Evolutionary conservation across 257 asterid genomes (phyloP), one percentile per base, ranked within the genome.

Genomic region (Solanum bukasovii): DNA sequence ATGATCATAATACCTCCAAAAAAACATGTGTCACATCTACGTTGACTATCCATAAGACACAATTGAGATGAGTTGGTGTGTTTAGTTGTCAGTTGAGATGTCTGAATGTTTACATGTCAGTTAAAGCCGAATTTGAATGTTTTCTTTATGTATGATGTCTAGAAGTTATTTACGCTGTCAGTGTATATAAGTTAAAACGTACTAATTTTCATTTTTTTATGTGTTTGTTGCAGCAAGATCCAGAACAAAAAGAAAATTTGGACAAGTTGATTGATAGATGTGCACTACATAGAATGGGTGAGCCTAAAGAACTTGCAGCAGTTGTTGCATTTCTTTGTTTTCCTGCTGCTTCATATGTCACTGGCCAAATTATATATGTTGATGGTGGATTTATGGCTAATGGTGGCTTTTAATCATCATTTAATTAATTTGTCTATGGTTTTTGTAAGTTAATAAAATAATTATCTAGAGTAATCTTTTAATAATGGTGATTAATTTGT

Each of bases 341-440:
- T 25, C 88, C 84, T 12, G 88, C 88, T 86, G 84, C 84, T 21
- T 86, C 88, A 61, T 86, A 72, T 40, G 82, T 86, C 33, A 86
- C 88, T 13, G 88, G 88, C 9, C 88, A 86, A 14, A 33, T 49
- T 31, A 72, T 86, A 44, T 86, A 25, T 61, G 71, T 27, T 20
- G 88, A 86, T 72, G 88, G 88, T 13, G 88, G 88, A 72, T 20
- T 31, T 25, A 67, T 40, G 13, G 67, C 82, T 38, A 71, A 86
- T 40, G 71, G 84, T n/a, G 84, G 84, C 2, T 77, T 77, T 40
- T 77, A 77, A 77, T 74, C 3, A 3, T 56, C 21, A 8, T 29
- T 4, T 37, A 83, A 11, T 77, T 34, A 78, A 11, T 52, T 16
- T 52, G 0, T 52, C 63, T 52, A 16, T 52, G 63, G 9, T 52